Base-by-base conservation (phyloP, 495 filamentous ascomycete genomes). In the Xylaria castorea region DNA sequence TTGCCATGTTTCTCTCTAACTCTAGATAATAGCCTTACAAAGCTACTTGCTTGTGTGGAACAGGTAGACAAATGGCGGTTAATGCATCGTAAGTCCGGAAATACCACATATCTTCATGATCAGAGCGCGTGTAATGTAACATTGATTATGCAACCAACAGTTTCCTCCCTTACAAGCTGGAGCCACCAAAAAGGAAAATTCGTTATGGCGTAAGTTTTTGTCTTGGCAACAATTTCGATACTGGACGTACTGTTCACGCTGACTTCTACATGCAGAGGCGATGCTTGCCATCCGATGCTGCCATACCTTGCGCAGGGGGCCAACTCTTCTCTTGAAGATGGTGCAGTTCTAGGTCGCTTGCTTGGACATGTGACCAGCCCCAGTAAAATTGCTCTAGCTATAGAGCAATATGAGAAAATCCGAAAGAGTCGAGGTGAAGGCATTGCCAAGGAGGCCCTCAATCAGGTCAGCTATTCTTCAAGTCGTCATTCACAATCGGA, bases 231-330 rank as follows among this genome's bases (percentile, higher is more conserved):
- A 8, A 25, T 22, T 3, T 50, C 18, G 20, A 50, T n/a, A n/a
- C 38, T 42, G 6, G 16, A 20, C 20, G 22, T 55, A 30, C 0
- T 55, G 0, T 16, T 6, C 1, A 30, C 5, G 25, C 25, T 55
- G 25, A 55, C 51, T 30, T 27, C 25, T 14, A 55, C 27, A 30
- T 30, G 18, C 2, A 55, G 51, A 30, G 51, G 51, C 11, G 51
- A 55, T 55, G 9, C 51, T 30, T 91, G 90, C 68, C 90, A 92
- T 71, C 89, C 90, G 12, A 92, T 91, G 83, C 83, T 92, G 22
- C 90, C 90, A 20, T 92, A 92, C 70, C 82, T 91, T 12, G 90
- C 90, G 1, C 91, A 92, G 70, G 85, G 85, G 0, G 88, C 87
- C 46, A 88, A 88, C 63, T 86, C 85, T 66, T 83, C 83, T 18